A percentile compares a stretch with the other conserved stretches of the same genome.
Conservation (phyloP, 164 flowering plant genomes). For the Liquidambar formosana region DNA sequence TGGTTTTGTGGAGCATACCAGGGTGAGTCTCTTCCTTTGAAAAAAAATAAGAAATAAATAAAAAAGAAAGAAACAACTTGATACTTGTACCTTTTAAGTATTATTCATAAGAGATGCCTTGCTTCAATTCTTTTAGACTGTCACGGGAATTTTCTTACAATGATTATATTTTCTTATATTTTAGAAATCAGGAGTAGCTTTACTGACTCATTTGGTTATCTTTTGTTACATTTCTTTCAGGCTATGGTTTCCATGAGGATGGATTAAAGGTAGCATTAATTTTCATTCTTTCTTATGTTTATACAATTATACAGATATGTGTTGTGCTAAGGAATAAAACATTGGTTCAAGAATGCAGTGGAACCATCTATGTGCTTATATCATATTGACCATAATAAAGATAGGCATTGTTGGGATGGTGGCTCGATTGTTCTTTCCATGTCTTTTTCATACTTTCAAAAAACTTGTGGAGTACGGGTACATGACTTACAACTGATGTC, state of each 20-base stretch:
- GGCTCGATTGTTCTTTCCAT: too few species aligned
- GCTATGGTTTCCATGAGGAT: constrained; percentile 95
- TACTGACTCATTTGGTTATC: neutral
- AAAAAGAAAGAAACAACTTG: too few species aligned
- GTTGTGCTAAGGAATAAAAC: too few species aligned
- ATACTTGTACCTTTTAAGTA: too few species aligned
- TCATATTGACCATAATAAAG: neutral
- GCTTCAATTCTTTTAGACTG: neutral
- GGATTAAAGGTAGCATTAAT: constrained; percentile 66
- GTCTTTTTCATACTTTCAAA: too few species aligned
- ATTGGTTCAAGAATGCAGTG: neutral
- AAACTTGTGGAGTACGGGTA: neutral
- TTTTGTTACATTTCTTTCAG: constrained; percentile 33
- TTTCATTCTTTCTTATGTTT: neutral
- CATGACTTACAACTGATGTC: constrained; percentile 6
- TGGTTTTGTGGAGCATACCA: constrained; percentile 99
- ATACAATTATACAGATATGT: too few species aligned
- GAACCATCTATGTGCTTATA: neutral
- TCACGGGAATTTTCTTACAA: neutral
- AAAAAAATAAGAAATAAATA: too few species aligned
- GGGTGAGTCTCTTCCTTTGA: constrained; percentile 39
- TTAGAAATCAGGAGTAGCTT: neutral
- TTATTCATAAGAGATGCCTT: too few species aligned
- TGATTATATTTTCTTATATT: neutral
- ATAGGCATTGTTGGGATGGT: too few species aligned